These are phyloP conservation scores for Saccharata proteae DNA, from an alignment of 2,329 filamentous ascomycete species.

Conservation along the genomic window DNA sequence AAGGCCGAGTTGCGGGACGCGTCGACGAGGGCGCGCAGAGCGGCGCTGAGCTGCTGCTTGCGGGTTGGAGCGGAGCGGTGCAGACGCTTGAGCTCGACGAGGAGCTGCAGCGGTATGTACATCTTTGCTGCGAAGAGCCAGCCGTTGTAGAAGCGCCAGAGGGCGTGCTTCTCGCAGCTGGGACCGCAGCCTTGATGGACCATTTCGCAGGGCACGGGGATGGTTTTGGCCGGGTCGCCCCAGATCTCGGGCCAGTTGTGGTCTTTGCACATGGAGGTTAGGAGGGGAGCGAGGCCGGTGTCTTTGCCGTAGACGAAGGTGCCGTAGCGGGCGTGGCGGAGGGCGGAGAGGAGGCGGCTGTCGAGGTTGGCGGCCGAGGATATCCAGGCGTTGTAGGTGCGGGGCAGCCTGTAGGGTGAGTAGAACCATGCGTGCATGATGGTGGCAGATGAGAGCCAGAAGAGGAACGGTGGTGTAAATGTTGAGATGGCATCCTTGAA, in stretches of 20 bases:
- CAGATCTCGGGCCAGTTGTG: constrained; percentile 55
- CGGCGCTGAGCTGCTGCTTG: constrained; percentile 16
- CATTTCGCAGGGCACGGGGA: constrained; percentile 70
- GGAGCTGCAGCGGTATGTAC: constrained; percentile 62
- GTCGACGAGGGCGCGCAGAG: constrained; percentile 43
- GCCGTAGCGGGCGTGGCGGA: constrained; percentile 53
- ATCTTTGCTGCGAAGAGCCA: constrained; percentile 66
- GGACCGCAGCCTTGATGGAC: constrained; percentile 69
- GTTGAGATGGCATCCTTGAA: constrained; percentile 14
- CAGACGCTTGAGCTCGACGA: constrained; percentile 12
- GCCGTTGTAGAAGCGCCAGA: constrained; percentile 53
- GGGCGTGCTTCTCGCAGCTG: constrained; percentile 58
- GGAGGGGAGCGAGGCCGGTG: constrained; percentile 54
- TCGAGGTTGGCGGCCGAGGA: constrained; percentile 65
- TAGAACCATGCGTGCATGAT: constrained; percentile 93
- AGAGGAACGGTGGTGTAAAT: constrained; percentile 55
- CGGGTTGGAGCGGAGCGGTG: constrained; percentile 11
- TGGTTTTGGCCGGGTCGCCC: constrained; percentile 57
- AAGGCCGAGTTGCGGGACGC: constrained; percentile 64
- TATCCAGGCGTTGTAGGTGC: constrained; percentile 72
- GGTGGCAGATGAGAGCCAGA: constrained; percentile 57
- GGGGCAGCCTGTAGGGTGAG: constrained; percentile 55
- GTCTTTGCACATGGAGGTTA: constrained; percentile 61
- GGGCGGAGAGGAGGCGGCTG: constrained; percentile 57
- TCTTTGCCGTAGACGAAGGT: constrained; percentile 61